Evolutionary conservation across 176 grass and related monocot species (phyloP), one percentile per base, ranked within the genome.

Genomic region (Saccharum spontaneum): DNA sequence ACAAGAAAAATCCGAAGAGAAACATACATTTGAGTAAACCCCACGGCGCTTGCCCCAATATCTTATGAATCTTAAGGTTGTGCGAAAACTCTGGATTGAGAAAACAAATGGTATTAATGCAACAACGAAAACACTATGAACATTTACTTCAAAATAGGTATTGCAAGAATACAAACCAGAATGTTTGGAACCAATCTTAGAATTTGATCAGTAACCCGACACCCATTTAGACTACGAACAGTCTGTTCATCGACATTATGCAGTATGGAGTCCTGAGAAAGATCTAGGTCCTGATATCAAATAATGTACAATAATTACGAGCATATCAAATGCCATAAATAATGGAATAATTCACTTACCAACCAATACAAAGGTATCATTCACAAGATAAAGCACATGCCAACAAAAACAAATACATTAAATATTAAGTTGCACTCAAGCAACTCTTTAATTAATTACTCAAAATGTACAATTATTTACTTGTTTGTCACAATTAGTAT

Each of bases 141-240:
- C 33, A 39, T 55, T 36, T 76, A 55, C 7, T 61, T 59, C 43
- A 87, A 77, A 55, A 85, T 48, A 84, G 64, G 18, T 54, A 85
- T 41, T 43, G 44, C 39, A 85, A 80, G 39, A 48, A 73, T 48
- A 71, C 73, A 69, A 34, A 98, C 93, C 89, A 14, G 54, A 81
- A 95, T 92, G 55, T 92, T 95, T 40, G 96, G 96, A 50, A 98
- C 96, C 75, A 98, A 84, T 69, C 71, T 81, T 83, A 95, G 83
- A 78, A 98, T 98, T 86, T 90, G 91, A 87, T 98, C 97, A 52
- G 93, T 95, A 73, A 95, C 97, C 75, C 93, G 91, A 60, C 93
- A 98, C 10, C 97, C 91, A 85, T 98, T 98, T 73, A 98, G 80
- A 83, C 93, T 98, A 46, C 91, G 91, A 67, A 93, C 93, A 78